These are phyloP conservation scores for Apiospora aurea DNA, from an alignment of 2,329 filamentous ascomycete species.

Conservation along the genomic window DNA sequence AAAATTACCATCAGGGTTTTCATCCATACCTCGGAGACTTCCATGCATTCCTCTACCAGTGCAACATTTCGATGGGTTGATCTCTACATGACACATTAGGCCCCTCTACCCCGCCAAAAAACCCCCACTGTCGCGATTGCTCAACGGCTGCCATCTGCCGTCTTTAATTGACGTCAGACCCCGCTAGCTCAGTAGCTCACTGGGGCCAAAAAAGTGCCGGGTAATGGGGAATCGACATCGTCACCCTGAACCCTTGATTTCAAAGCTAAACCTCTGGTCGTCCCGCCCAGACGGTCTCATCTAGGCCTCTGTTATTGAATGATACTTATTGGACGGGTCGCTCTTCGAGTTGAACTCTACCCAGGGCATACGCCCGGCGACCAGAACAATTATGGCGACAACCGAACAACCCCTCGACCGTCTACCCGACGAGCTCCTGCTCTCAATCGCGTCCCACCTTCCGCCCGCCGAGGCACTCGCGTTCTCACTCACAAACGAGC, in stretches of 20 bases:
- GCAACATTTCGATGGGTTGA: too few relatives aligned
- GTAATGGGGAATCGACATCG: neutral
- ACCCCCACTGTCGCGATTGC: neutral
- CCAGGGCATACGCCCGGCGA: too few relatives aligned
- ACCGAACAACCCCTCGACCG: constrained; percentile 11
- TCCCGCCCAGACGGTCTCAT: neutral
- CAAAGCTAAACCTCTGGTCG: neutral
- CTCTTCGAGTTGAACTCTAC: too few relatives aligned
- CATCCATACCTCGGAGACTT: neutral
- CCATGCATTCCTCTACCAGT: too few relatives aligned
- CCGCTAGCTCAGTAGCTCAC: too few relatives aligned
- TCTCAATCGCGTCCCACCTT: constrained; percentile 59
- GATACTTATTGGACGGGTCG: neutral
- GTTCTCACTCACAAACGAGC: constrained; percentile 57
- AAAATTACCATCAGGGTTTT: neutral
- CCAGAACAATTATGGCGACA: neutral
- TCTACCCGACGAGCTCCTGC: constrained; percentile 69
- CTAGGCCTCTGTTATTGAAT: neutral
- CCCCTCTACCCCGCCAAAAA: neutral
- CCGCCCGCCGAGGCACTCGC: constrained; percentile 40
- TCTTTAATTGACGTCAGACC: neutral
- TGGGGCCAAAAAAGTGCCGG: neutral
- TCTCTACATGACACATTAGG: too few relatives aligned
- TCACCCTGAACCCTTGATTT: neutral
- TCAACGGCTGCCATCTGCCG: neutral